Conservation (phyloP, 139 green algal genomes). For the Chlorella sp. region DNA sequence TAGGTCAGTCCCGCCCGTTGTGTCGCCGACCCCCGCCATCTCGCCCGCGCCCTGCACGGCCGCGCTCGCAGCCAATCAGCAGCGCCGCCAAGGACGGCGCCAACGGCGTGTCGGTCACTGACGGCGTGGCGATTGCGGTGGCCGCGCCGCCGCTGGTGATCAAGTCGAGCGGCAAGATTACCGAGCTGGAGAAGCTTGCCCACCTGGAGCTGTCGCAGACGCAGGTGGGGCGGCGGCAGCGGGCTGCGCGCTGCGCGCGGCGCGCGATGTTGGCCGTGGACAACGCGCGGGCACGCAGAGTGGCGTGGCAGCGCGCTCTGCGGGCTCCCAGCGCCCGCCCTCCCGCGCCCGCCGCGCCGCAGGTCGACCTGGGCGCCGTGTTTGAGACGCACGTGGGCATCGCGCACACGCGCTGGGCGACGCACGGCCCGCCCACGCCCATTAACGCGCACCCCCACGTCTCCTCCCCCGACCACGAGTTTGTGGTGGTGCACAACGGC, state of each 20-base stretch:
- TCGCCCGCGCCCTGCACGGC: too few relatives aligned
- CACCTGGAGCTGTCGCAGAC: conserved; percentile 33
- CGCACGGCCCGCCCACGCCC: conserved; percentile 82
- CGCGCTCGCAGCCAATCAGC: too few relatives aligned
- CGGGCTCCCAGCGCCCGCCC: too few relatives aligned
- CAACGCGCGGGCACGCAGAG: too few relatives aligned
- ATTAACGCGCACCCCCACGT: conserved; percentile 91
- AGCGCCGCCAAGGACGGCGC: background rate
- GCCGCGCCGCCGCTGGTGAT: conserved; percentile 59
- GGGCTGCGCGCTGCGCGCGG: too few relatives aligned
- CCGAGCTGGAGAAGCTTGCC: conserved; percentile 69
- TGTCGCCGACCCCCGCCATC: too few relatives aligned
- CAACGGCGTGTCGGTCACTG: background rate
- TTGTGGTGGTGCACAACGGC: conserved; percentile 99
- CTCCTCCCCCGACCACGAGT: conserved; percentile 74
- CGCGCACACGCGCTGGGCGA: conserved; percentile 98
- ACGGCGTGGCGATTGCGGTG: background rate
- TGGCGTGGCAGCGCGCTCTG: too few relatives aligned
- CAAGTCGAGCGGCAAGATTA: conserved; percentile 91
- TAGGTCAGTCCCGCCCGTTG: too few relatives aligned
- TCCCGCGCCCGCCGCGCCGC: background rate
- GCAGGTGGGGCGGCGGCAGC: conserved; percentile 1
- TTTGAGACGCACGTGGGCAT: conserved; percentile 79
- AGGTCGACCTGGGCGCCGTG: conserved; percentile 48
- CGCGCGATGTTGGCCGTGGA: too few relatives aligned